Conservation (phyloP, 345 rosid species). For the Rhizophora mangle region DNA sequence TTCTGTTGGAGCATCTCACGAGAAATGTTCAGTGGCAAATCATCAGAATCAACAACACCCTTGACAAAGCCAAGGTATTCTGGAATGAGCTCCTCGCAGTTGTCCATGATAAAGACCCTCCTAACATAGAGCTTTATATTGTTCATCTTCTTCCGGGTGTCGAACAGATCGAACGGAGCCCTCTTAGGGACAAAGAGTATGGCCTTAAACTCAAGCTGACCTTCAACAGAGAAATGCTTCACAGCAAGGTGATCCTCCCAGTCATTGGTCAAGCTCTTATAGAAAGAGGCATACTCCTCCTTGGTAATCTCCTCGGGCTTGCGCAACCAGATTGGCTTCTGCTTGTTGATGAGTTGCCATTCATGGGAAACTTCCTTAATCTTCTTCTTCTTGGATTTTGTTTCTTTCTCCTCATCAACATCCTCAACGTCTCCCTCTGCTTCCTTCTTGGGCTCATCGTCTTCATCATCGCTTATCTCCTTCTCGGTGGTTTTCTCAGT, state of each 20-base stretch:
- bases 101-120: slow-evolving; percentile 92
- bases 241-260: slow-evolving; percentile 90
- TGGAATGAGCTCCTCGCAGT: slow-evolving; percentile 82
- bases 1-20: slow-evolving; percentile 89
- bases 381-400: slow-evolving; percentile 73
- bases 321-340: slow-evolving; percentile 87
- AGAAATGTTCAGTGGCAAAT: slow-evolving; percentile 86
- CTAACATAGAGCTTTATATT: slow-evolving; percentile 83
- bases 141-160: slow-evolving; percentile 77
- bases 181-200: slow-evolving; percentile 74
- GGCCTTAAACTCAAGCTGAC: slow-evolving; percentile 90
- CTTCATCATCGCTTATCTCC: slow-evolving; percentile 84
- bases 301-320: slow-evolving; percentile 85
- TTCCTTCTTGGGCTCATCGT: slow-evolving; percentile 63
- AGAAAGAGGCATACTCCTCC: slow-evolving; percentile 84
- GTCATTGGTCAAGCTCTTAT: slow-evolving; percentile 81
- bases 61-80: slow-evolving; percentile 80
- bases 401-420: slow-evolving; percentile 75
- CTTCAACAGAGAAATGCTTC: slow-evolving; percentile 89
- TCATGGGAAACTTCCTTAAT: slow-evolving; percentile 86
- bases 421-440: slow-evolving; percentile 79
- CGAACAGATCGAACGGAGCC: slow-evolving; percentile 87
- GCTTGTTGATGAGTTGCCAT: slow-evolving; percentile 87
- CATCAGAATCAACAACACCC: slow-evolving; percentile 92
- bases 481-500: slow-evolving; percentile 87